These are phyloP conservation scores for Perkinsus olseni DNA, from an alignment of 169 alveolate species.

Conservation along the genomic window DNA sequence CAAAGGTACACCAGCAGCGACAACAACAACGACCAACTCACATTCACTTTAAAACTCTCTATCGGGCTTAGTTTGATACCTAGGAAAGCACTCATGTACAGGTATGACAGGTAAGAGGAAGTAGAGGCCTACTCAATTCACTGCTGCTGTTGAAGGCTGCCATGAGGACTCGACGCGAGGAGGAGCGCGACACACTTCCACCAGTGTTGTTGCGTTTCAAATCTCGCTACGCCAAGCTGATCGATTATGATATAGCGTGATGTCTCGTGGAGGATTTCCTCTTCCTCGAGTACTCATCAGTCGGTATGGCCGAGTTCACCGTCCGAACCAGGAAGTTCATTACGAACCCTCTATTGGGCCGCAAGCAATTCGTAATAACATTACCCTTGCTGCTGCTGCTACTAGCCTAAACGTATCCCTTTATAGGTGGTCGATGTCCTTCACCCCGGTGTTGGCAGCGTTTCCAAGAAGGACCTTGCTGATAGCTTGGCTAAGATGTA, in stretches of 20 bases:
- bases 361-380: constrained; percentile 69
- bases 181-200: too few species aligned
- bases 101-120: too few species aligned
- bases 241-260: background rate
- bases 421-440: constrained; percentile 63
- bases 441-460: constrained; percentile 84
- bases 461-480: constrained; percentile 75
- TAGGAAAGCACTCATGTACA: too few species aligned
- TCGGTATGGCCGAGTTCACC: constrained; percentile 31
- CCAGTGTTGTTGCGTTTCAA: background rate
- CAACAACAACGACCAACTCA: background rate
- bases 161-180: too few species aligned
- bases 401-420: too few species aligned
- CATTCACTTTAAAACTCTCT: background rate
- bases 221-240: background rate
- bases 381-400: background rate
- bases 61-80: background rate
- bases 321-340: constrained; percentile 71
- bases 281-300: background rate
- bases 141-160: too few species aligned
- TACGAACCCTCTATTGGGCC: constrained; percentile 75
- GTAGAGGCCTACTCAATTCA: too few species aligned
- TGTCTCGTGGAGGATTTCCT: background rate
- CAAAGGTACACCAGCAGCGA: background rate
- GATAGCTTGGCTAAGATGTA: constrained; percentile 75